Evolutionary conservation across 2,329 filamentous ascomycete genomes (phyloP).

Genomic region (Sporothrix inflata): DNA sequence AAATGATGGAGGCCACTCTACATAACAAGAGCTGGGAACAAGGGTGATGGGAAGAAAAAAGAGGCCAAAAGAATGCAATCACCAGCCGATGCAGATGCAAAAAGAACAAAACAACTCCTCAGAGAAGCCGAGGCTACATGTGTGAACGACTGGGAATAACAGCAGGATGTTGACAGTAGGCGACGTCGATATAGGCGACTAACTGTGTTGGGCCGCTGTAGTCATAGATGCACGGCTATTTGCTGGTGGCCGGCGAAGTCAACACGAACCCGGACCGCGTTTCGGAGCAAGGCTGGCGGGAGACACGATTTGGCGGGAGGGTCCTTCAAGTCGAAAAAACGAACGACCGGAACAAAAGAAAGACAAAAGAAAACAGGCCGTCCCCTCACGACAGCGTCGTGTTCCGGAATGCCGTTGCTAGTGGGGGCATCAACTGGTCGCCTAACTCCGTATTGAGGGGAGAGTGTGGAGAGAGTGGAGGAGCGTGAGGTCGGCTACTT

Average conservation of each 20-base stretch:
- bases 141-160: not conserved
- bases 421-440: not conserved
- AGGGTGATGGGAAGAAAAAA: not conserved
- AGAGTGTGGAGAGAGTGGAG: conserved; percentile 15
- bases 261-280: not conserved
- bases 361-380: not conserved
- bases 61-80: not conserved
- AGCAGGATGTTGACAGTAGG: not conserved
- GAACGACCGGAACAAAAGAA: not conserved
- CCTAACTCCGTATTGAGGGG: conserved; percentile 22
- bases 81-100: not conserved
- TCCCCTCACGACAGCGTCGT: not conserved
- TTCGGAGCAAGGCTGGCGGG: not conserved
- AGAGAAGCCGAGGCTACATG: not conserved
- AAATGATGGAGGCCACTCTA: not conserved
- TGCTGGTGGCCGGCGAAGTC: not conserved
- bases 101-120: not conserved
- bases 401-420: not conserved
- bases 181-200: not conserved
- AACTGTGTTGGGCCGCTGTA: not conserved
- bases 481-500: conserved; percentile 1
- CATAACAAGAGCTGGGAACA: not conserved
- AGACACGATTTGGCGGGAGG: no score
- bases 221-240: conserved; percentile 14
- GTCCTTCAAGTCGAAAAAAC: not conserved